Evolutionary conservation across 352 stramenopile species (phyloP), one percentile per base, ranked within the genome.

Genomic region (Phytophthora citrophthora): DNA sequence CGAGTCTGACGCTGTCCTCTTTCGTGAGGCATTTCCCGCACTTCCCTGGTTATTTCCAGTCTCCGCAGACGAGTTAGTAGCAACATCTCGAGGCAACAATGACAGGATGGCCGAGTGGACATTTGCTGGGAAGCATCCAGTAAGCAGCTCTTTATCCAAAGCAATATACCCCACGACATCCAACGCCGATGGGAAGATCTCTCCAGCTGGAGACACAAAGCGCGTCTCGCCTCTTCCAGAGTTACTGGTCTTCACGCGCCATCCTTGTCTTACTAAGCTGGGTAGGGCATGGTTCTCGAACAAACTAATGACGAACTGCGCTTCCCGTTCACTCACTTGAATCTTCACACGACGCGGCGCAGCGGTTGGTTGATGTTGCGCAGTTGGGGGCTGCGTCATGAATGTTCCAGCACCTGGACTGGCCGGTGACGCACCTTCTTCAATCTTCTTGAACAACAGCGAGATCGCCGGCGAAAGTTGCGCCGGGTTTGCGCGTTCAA

Each of bases 211-310:
- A 0, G 72, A 76, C 24, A 81, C 43, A 39, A 71, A 81, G 23
- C 54, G 58, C 5, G 49, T 65, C 23, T 77, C 51, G 12, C 53
- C 50, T 16, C 40, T 59, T 16, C 70, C 80, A 0, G 75, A 72
- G 7, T 36, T 58, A 13, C 59, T 80, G 3, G 58, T 68, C 49
- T 88, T 72, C 4, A 91, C 68, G 8, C 71, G 77, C 87, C 87
- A 95, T 3, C 85, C 85, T 49, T 86, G 74, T 18, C 78, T 81
- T 26, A 90, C 43, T 12, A 95, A 58, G 55, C 72, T 72, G 1
- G 85, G 85, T 2, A 93, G 54, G 11, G 87, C 87, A 45, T 95
- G 80, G 51, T 86, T 93, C 43, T 95, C 87, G 57, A 95, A 94
- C 40, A 94, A 66, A 46, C 81, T 77, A 18, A 84, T 72, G 8